These are phyloP conservation scores for Fraxinus latifolia DNA, from an alignment of 305 asterid species.

Conservation along the genomic window DNA sequence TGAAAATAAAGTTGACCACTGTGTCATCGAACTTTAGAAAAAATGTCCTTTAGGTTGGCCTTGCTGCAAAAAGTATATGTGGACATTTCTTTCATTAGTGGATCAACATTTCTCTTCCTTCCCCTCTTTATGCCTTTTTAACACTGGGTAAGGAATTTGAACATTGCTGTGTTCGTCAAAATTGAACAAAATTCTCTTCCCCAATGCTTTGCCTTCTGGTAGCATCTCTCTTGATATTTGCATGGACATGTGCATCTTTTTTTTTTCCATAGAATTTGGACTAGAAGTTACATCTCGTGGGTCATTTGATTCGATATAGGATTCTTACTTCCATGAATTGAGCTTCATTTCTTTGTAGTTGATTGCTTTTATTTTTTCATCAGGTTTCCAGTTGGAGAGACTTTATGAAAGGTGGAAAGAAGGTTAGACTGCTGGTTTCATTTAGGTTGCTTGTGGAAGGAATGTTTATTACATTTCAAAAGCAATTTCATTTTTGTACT, in stretches of 20 bases:
- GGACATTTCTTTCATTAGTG: not conserved
- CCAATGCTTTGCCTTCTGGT: not conserved
- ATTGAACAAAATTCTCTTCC: not conserved
- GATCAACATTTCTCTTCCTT: not conserved
- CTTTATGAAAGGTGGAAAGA: conserved; percentile 95
- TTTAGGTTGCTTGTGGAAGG: not conserved
- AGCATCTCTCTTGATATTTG: not conserved
- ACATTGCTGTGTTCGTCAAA: not conserved
- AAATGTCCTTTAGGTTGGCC: not conserved
- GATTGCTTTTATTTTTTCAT: not conserved
- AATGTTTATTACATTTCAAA: not conserved
- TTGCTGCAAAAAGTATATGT: not conserved
- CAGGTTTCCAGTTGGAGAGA: conserved; percentile 99
- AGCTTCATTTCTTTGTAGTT: not conserved
- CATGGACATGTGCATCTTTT: not conserved
- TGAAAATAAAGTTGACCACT: not conserved
- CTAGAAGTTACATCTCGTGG: not conserved
- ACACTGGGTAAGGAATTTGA: not conserved
- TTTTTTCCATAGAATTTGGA: not conserved
- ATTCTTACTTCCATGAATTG: not conserved
- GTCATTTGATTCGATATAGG: not conserved
- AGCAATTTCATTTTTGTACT: not conserved
- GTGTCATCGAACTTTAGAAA: not conserved
- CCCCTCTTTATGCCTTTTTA: not conserved
- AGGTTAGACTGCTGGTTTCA: conserved; percentile 41